A percentile compares a stretch with the other conserved stretches of the same genome.
Evolutionary conservation across 495 filamentous ascomycete genomes (phyloP).

Genomic region (Paragyromitra xinjiangensis): DNA sequence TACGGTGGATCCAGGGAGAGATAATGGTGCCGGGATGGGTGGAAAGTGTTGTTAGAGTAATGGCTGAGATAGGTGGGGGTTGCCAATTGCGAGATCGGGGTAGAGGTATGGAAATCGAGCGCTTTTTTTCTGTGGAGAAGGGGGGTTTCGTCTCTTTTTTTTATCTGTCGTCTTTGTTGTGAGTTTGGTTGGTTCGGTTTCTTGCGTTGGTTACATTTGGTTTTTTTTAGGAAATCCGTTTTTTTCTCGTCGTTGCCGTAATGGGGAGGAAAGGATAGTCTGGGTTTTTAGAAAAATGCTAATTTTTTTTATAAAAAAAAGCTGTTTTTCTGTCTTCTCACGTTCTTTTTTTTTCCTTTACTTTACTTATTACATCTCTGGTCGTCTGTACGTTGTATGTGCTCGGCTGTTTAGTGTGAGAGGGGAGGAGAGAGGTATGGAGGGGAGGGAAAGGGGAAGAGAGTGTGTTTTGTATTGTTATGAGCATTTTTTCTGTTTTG

Average conservation of each 20-base stretch:
- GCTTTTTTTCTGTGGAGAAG: slow-evolving; percentile 17
- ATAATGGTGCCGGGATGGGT: slow-evolving; percentile 67
- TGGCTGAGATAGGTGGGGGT: slow-evolving; percentile 32
- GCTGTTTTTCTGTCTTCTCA: slow-evolving; percentile 18
- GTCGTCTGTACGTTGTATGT: slow-evolving; percentile 1
- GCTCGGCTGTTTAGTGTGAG: background rate
- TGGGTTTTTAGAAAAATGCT: slow-evolving; percentile 9
- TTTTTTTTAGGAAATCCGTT: slow-evolving; percentile 43
- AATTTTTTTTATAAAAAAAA: slow-evolving; percentile 10
- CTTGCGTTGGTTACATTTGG: slow-evolving; percentile 52
- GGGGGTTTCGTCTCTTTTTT: slow-evolving; percentile 35
- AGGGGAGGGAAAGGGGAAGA: background rate
- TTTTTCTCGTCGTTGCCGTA: slow-evolving; percentile 41
- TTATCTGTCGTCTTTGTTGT: slow-evolving; percentile 35
- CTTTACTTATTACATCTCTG: slow-evolving; percentile 20
- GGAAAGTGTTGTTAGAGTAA: slow-evolving; percentile 84
- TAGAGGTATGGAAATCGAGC: slow-evolving; percentile 45
- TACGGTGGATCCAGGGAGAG: slow-evolving; percentile 72
- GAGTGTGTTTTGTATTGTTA: slow-evolving; percentile 24
- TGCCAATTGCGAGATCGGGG: slow-evolving; percentile 1
- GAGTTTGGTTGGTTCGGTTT: slow-evolving; percentile 49
- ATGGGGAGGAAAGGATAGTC: slow-evolving; percentile 40
- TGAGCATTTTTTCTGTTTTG: slow-evolving; percentile 22
- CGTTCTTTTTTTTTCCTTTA: background rate
- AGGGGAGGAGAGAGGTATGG: background rate